Evolutionary conservation across 2,329 filamentous ascomycete genomes (phyloP).

Genomic region (Rutstroemia sydowiana): DNA sequence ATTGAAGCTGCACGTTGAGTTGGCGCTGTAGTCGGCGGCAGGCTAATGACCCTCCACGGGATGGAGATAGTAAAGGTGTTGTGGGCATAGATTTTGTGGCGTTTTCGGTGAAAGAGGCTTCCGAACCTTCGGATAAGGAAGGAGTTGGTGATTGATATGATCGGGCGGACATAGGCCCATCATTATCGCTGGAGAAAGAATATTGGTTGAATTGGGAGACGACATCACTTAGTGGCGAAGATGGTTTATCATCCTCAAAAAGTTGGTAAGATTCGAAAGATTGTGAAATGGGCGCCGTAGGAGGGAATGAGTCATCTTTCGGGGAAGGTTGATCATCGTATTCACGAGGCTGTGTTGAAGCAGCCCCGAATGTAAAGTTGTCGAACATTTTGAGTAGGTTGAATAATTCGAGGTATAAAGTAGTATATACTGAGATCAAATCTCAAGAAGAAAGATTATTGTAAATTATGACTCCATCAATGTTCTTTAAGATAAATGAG

Average conservation of each 20-base stretch:
- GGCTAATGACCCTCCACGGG: not conserved
- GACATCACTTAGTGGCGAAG: constrained; percentile 4
- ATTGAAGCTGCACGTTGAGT: constrained; percentile 14
- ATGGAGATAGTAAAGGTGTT: constrained; percentile 1
- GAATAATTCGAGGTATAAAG: not conserved
- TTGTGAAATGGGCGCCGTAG: not conserved
- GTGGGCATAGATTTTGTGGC: constrained; percentile 5
- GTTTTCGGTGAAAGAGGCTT: not conserved
- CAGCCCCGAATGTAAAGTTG: constrained; percentile 8
- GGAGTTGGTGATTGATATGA: constrained; percentile 6
- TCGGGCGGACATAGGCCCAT: not conserved
- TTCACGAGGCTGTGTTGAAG: constrained; percentile 1
- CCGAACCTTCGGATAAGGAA: constrained; percentile 3
- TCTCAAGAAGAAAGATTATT: not conserved
- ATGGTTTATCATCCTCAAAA: not conserved
- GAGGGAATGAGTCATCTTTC: constrained; percentile 2
- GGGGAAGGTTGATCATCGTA: constrained; percentile 4
- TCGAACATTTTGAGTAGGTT: constrained; percentile 4
- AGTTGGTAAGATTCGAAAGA: not conserved
- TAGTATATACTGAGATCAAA: not conserved
- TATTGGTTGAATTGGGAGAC: not conserved
- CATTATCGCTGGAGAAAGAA: not conserved
- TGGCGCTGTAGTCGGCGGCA: constrained; percentile 14
- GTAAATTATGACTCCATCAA: not conserved
- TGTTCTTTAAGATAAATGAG: not conserved